Evolutionary conservation across 768 basidiomycete genomes (phyloP), one percentile per base, ranked within the genome.

Genomic region (Amanita inopinata): DNA sequence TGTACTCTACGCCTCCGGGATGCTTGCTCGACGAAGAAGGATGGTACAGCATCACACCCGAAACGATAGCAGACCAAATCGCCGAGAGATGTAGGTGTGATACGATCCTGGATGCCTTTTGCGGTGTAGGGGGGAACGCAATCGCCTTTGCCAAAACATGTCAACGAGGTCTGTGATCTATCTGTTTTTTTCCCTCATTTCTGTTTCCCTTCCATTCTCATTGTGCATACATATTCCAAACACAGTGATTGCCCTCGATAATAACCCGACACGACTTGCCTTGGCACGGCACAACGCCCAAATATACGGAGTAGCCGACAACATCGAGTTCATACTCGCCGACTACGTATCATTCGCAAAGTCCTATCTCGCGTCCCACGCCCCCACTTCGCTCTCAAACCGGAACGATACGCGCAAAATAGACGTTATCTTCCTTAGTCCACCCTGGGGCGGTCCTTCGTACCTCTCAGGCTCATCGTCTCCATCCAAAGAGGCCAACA

Each of bases 21-120:
- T 89, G 91, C 56, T 68, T 96, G 2, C 65, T 98, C 8, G 96
- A 98, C 49, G 78, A 86, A 50, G 90, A 94, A 58, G 94, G 94
- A n/a, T 97, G 93, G 94, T 98, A 85, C 62, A 91, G 86, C 48
- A 83, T 98, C 46, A 99, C 96, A 0, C 94, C 96, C 0, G 92
- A 98, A 54, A 71, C 71, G 28, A 78, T 99, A n/a, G 96, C 93
- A 5, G 62, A 76, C 46, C 92, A 90, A 57, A 97, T 97, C 33
- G 94, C 96, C 0, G 85, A 94, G 51, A 70, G 93, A 17, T 96
- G 94, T 66, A 75, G 84, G 5, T 89, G 83, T 49, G 78, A 78
- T 47, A 82, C 81, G 3, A 70, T 96, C 46, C 69, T 94, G 25
- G 96, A 98, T 56, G 89, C 92, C 0, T 99, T 98, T 58, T 97